phyloP scores from a whole-genome alignment of 805 yeast species.

The Lachancea meyersii region DNA sequence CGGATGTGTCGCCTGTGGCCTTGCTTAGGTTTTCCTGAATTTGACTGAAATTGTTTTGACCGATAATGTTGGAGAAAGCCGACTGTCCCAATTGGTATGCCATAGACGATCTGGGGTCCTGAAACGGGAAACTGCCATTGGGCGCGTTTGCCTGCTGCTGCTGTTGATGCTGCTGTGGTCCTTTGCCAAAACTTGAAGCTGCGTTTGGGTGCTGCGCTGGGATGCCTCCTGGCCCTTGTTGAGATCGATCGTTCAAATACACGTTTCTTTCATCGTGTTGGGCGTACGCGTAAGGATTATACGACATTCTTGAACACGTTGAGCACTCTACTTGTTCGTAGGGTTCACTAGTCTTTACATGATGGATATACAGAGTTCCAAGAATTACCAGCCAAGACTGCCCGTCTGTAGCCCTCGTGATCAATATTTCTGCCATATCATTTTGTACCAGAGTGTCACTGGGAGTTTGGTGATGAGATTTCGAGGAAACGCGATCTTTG shows the following conservation, averaged over 20 bases:
- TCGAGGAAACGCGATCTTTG: too few species aligned
- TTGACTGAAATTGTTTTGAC: constrained; percentile 53
- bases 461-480: neutral
- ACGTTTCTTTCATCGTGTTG: constrained; percentile 14
- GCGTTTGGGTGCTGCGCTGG: constrained; percentile 6
- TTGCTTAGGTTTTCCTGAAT: constrained; percentile 44
- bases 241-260: constrained; percentile 15
- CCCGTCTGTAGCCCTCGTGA: too few species aligned
- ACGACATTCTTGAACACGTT: constrained; percentile 30
- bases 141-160: constrained; percentile 9
- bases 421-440: neutral
- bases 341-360: too few species aligned
- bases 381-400: too few species aligned
- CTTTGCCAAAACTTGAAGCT: constrained; percentile 5
- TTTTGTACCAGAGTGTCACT: neutral
- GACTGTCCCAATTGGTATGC: constrained; percentile 85
- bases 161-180: constrained; percentile 11
- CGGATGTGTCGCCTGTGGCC: constrained; percentile 35
- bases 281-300: constrained; percentile 43
- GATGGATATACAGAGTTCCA: too few species aligned
- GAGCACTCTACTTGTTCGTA: neutral
- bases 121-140: constrained; percentile 43
- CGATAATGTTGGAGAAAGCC: constrained; percentile 48
- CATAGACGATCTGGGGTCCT: constrained; percentile 74
- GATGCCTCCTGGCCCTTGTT: neutral